phyloP scores from a whole-genome alignment of 2,329 filamentous ascomycete species.

The Exophiala dermatitidis region DNA sequence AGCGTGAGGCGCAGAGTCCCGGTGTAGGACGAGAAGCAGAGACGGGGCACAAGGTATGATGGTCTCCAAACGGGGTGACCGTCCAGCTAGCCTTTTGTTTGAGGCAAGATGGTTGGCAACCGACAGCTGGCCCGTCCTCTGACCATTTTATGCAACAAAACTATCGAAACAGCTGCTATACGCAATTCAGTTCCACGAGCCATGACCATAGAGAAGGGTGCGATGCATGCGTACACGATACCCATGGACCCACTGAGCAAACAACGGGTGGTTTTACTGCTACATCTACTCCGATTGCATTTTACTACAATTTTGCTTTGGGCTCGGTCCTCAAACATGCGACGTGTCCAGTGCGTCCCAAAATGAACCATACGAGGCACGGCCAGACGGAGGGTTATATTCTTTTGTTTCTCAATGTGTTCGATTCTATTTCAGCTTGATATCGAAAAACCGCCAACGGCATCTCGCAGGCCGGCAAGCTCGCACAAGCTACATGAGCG shows the following conservation, averaged over 20 bases:
- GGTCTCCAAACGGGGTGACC: too few relatives aligned
- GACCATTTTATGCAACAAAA: neutral
- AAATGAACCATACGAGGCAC: too few relatives aligned
- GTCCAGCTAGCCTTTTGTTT: too few relatives aligned
- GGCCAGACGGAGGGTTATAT: too few relatives aligned
- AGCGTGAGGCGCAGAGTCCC: slow-evolving; percentile 11
- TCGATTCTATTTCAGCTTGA: neutral
- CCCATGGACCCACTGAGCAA: slow-evolving; percentile 15
- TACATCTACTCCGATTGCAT: neutral
- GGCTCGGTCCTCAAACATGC: too few relatives aligned
- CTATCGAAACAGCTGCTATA: neutral
- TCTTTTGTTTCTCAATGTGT: neutral
- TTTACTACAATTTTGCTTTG: neutral
- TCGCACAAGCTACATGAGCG: neutral
- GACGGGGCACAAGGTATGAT: slow-evolving; percentile 1
- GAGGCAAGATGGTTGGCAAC: too few relatives aligned
- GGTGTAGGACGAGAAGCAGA: slow-evolving; percentile 3
- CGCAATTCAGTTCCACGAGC: slow-evolving; percentile 6
- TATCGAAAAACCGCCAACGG: neutral
- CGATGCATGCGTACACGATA: slow-evolving; percentile 16
- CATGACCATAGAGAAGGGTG: slow-evolving; percentile 19
- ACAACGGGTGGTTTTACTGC: slow-evolving; percentile 12
- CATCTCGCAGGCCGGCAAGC: neutral
- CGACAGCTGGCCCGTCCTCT: neutral
- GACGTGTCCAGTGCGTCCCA: too few relatives aligned